These are phyloP conservation scores for Narthecium ossifragum DNA, from an alignment of 106 monocot species.

Conservation along the genomic window DNA sequence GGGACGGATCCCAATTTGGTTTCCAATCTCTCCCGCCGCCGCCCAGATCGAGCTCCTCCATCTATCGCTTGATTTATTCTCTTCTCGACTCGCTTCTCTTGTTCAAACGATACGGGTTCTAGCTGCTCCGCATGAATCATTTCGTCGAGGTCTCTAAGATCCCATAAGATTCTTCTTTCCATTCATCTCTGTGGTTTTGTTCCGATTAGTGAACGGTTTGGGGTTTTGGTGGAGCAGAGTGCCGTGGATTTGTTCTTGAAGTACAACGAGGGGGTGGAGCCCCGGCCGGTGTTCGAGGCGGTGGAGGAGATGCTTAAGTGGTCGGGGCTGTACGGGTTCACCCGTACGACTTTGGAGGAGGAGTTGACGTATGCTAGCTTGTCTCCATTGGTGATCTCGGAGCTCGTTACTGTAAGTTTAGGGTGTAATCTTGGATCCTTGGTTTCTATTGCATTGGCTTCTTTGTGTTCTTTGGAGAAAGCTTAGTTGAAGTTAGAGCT, in stretches of 20 bases:
- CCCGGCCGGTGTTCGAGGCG: conserved; percentile 69
- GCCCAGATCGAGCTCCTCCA: conserved; percentile 21
- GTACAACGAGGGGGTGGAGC: conserved; percentile 51
- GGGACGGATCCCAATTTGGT: conserved; percentile 77
- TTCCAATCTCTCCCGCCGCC: conserved; percentile 69
- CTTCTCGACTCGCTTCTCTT: conserved; percentile 46
- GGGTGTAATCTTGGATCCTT: too few relatives aligned
- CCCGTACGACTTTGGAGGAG: conserved; percentile 62
- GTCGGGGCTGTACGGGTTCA: conserved; percentile 65
- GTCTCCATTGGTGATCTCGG: conserved; percentile 55
- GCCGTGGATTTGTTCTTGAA: conserved; percentile 53
- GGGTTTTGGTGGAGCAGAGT: conserved; percentile 19
- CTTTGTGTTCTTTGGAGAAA: too few relatives aligned
- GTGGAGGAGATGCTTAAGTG: conserved; percentile 97
- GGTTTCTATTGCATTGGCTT: too few relatives aligned
- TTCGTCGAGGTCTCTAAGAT: conserved; percentile 86
- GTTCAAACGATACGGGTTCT: conserved; percentile 68
- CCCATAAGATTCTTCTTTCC: too few relatives aligned
- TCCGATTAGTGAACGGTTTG: background rate
- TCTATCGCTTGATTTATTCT: conserved; percentile 30
- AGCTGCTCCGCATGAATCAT: conserved; percentile 58
- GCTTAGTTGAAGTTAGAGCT: too few relatives aligned
- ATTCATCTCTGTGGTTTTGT: too few relatives aligned
- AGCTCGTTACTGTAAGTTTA: conserved; percentile 86
- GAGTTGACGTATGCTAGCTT: conserved; percentile 59